A percentile compares a stretch with the other conserved stretches of the same genome.
Conservation (phyloP, 495 filamentous ascomycete genomes). For the Penicillium macrosclerotiorum region DNA sequence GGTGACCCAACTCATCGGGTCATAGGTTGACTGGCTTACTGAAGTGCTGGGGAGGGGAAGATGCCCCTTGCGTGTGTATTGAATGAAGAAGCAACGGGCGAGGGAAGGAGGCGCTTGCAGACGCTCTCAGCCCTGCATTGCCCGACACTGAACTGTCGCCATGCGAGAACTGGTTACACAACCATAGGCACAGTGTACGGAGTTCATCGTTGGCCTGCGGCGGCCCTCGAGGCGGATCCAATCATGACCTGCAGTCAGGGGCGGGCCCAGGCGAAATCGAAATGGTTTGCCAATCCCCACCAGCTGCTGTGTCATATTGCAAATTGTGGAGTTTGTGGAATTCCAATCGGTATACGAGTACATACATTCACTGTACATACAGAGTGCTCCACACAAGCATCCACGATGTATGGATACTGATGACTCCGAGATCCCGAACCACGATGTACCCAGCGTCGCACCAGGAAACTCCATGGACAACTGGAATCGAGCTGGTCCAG, state of each 20-base stretch:
- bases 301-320: conserved; percentile 29
- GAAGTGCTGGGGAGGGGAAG: background rate
- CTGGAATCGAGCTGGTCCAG: background rate
- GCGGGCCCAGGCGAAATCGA: conserved; percentile 2
- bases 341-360: no score
- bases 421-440: conserved; percentile 9
- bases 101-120: background rate
- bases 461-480: background rate
- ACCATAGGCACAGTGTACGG: conserved; percentile 1
- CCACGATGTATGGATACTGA: background rate
- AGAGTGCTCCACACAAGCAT: no score
- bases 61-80: conserved; percentile 10
- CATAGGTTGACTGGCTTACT: background rate
- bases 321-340: no score
- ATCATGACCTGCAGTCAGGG: conserved; percentile 4
- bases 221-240: conserved; percentile 4
- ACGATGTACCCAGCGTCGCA: conserved; percentile 2
- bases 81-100: conserved; percentile 2
- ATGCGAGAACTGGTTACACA: conserved; percentile 13
- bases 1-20: conserved; percentile 6
- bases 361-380: no score
- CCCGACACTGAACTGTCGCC: conserved; percentile 2
- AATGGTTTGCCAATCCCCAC: conserved; percentile 18
- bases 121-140: background rate
- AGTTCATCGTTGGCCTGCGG: conserved; percentile 1